A percentile compares a stretch with the other conserved stretches of the same genome.
Conservation (phyloP, 2,329 filamentous ascomycete genomes). For the Blastomyces gilchristii region DNA sequence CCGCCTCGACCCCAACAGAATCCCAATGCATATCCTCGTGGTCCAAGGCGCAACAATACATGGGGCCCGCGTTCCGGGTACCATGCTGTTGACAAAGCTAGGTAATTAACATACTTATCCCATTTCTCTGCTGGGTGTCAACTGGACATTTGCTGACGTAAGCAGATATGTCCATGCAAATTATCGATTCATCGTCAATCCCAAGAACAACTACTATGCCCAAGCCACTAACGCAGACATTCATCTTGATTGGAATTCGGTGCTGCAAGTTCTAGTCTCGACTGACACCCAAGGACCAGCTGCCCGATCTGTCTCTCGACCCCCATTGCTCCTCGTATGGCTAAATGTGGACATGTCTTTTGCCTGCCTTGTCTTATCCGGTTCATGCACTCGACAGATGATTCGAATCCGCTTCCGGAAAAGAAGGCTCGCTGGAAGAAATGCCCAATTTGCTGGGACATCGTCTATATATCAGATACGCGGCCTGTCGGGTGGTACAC, state of each 20-base stretch:
- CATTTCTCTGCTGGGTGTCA: background rate
- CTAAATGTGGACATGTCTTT: conserved; percentile 93
- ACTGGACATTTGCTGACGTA: conserved; percentile 6
- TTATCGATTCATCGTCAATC: conserved; percentile 91
- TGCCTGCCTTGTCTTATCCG: conserved; percentile 87
- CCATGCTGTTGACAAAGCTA: conserved; percentile 81
- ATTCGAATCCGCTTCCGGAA: conserved; percentile 48
- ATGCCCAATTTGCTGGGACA: conserved; percentile 91
- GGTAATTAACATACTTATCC: conserved; percentile 40
- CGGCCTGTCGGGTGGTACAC: conserved; percentile 83
- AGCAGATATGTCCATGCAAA: conserved; percentile 81
- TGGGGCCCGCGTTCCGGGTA: conserved; percentile 85
- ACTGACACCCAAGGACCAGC: conserved; percentile 74
- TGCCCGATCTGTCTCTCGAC: conserved; percentile 93
- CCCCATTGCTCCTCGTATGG: conserved; percentile 91
- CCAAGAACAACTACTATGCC: conserved; percentile 63
- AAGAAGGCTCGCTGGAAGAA: conserved; percentile 80
- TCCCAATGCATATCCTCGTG: conserved; percentile 43
- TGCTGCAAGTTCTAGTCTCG: conserved; percentile 85
- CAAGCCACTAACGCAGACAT: conserved; percentile 81
- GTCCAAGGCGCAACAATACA: conserved; percentile 60
- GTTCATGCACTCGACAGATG: conserved; percentile 85
- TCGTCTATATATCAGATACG: conserved; percentile 82
- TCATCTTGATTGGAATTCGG: conserved; percentile 79
- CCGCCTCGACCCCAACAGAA: conserved; percentile 60